Evolutionary conservation across 768 basidiomycete genomes (phyloP).

Genomic region (Tulasnella sp.): DNA sequence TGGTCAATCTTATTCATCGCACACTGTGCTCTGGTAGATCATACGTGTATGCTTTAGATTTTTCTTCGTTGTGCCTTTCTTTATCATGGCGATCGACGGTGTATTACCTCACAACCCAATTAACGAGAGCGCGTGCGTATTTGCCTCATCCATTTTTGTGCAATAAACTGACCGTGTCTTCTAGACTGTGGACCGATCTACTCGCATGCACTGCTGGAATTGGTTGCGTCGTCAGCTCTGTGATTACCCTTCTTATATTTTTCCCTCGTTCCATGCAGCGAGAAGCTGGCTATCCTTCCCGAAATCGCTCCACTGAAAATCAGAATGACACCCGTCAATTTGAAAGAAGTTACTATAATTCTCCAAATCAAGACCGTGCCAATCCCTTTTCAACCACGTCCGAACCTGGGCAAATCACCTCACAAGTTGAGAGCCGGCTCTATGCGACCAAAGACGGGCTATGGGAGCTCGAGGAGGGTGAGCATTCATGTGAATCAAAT

Average conservation of each 20-base stretch:
- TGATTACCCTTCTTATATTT: constrained; percentile 66
- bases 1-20: neutral
- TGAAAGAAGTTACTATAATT: constrained; percentile 12
- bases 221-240: constrained; percentile 54
- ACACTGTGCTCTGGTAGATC: constrained; percentile 30
- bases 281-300: constrained; percentile 28
- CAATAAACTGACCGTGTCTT: neutral
- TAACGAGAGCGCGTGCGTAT: constrained; percentile 15
- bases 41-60: constrained; percentile 64
- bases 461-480: constrained; percentile 14
- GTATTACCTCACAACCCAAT: constrained; percentile 25
- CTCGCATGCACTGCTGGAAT: constrained; percentile 44
- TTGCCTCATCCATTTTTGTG: neutral
- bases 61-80: constrained; percentile 49
- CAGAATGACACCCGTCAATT: neutral
- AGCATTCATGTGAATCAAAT: neutral
- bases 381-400: neutral
- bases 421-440: neutral
- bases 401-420: no score
- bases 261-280: constrained; percentile 65
- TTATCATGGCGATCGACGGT: constrained; percentile 60
- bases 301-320: neutral
- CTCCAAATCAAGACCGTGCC: neutral
- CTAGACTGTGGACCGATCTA: constrained; percentile 48
- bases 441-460: constrained; percentile 10